Percentiles rank a stretch among this genome's conserved stretches.
Conservation (phyloP, 495 filamentous ascomycete species). For the Daldinia grandis region DNA sequence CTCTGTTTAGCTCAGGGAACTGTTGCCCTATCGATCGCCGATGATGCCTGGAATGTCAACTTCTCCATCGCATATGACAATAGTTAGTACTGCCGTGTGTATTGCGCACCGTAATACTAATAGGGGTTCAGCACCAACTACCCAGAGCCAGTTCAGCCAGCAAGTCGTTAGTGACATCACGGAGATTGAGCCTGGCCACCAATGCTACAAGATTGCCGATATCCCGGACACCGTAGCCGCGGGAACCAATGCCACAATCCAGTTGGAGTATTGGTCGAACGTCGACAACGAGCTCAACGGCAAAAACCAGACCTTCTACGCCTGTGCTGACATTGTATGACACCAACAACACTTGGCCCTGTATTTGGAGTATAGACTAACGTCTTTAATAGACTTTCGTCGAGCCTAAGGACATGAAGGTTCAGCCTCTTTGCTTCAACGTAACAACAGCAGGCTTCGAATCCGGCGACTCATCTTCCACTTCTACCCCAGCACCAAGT, state of each 20-base stretch:
- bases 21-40: slow-evolving; percentile 49
- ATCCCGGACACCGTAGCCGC: slow-evolving; percentile 47
- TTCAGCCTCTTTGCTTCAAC: slow-evolving; percentile 60
- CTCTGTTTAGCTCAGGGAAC: slow-evolving; percentile 38
- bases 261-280: slow-evolving; percentile 58
- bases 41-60: slow-evolving; percentile 59
- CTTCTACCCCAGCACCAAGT: slow-evolving; percentile 20
- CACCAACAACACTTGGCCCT: background rate
- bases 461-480: slow-evolving; percentile 32
- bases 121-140: slow-evolving; percentile 45
- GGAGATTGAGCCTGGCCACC: slow-evolving; percentile 54
- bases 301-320: slow-evolving; percentile 60
- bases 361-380: background rate
- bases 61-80: slow-evolving; percentile 57
- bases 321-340: slow-evolving; percentile 58
- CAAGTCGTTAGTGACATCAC: slow-evolving; percentile 52
- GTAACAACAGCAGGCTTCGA: slow-evolving; percentile 52
- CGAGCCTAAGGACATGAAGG: slow-evolving; percentile 48
- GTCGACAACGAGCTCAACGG: slow-evolving; percentile 49
- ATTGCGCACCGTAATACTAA: background rate
- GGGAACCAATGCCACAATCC: slow-evolving; percentile 61
- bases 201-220: slow-evolving; percentile 59
- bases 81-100: slow-evolving; percentile 41
- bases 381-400: slow-evolving; percentile 50
- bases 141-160: slow-evolving; percentile 55